Evolutionary conservation across 2,329 filamentous ascomycete species (phyloP), one percentile per base, ranked within the genome.

Genomic region (Beauveria scarabaeidicola): DNA sequence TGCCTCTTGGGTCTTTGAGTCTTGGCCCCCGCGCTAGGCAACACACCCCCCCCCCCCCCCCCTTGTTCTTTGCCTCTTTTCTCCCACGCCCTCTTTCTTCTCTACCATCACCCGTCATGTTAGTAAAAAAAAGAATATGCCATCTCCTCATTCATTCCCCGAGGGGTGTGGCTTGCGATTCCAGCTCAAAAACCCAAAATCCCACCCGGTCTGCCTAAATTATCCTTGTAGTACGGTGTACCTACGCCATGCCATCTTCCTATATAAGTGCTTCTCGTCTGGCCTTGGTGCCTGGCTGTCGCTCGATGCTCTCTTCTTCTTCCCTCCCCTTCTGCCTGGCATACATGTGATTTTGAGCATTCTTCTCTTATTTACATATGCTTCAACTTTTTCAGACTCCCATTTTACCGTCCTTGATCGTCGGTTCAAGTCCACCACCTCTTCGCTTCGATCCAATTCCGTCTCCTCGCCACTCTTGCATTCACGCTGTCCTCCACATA

Each of bases 231-330:
- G 56, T 19, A 59, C 48, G n/a, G n/a, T n/a, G n/a, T n/a, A n/a
- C n/a, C n/a, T n/a, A n/a, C n/a, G n/a, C n/a, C n/a, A n/a, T n/a
- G 27, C 48, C 23, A 19, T 58, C 17, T 36, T 43, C 32, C 44
- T 53, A 53, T 60, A 60, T 60, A 60, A 51, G 48, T 60, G 44
- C 58, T 36, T 55, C 47, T 32, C 21, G 38, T 38, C 59, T 50
- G 46, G 50, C 54, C 48, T 58, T 61, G 59, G 52, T 61, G 59
- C 59, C 59, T 58, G 48, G 59, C 59, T 54, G n/a, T 50, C 52
- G 8, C 32, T 57, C 43, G 36, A 48, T 59, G 50, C 36, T 46
- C 29, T 61, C 55, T 51, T 27, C 29, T 27, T 59, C 43, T 48
- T 55, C 46, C 44, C 32, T 56, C 43, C 29, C 15, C 40, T 47